These are phyloP conservation scores for Bretziella fagacearum DNA, from an alignment of 2,329 filamentous ascomycete genomes.

Conservation along the genomic window DNA sequence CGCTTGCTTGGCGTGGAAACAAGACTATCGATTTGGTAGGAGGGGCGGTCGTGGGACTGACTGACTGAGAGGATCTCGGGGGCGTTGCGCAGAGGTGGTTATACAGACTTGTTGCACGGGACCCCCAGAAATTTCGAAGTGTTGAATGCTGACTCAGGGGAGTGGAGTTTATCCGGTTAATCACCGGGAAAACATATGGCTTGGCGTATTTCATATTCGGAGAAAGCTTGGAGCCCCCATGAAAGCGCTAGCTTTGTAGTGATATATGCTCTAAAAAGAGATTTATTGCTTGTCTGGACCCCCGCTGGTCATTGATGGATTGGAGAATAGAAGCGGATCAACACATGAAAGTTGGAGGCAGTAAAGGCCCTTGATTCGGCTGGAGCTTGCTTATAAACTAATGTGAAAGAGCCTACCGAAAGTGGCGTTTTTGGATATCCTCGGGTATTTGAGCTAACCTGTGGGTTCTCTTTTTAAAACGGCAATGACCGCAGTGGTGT, in stretches of 20 bases:
- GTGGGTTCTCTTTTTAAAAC: neutral
- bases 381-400: neutral
- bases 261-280: neutral
- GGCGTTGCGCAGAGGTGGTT: neutral
- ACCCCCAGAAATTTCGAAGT: neutral
- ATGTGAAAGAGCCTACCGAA: no score
- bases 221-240: neutral
- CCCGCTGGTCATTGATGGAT: neutral
- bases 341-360: conserved; percentile 1
- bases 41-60: neutral
- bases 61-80: neutral
- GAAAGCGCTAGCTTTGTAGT: neutral
- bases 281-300: neutral
- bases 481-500: neutral
- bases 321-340: neutral
- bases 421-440: neutral
- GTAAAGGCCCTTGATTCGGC: no score
- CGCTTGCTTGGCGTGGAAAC: no score
- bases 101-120: neutral
- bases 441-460: neutral
- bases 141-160: neutral
- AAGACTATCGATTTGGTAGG: no score
- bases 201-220: neutral
- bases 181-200: neutral
- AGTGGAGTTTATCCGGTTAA: neutral